Evolutionary conservation across 306 rosid species (phyloP).

Genomic region (Styphnolobium japonicum): DNA sequence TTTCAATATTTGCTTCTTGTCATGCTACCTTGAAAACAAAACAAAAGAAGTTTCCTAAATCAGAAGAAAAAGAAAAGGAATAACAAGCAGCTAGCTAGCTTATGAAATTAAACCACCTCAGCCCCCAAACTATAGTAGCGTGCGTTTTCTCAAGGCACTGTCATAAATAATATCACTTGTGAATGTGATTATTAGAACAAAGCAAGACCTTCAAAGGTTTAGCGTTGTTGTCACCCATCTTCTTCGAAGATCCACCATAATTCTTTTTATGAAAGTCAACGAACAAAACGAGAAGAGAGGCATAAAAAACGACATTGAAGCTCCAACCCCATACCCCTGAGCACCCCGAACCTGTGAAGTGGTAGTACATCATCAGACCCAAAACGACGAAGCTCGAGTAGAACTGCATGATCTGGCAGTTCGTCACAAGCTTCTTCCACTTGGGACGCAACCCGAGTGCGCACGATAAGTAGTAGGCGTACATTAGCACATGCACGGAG

Average conservation of each 20-base stretch:
- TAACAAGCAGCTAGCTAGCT: background rate
- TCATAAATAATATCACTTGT: no score
- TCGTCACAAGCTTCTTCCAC: slow-evolving; percentile 74
- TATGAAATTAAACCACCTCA: no score
- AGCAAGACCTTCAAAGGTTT: background rate
- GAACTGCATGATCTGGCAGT: slow-evolving; percentile 68
- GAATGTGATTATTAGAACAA: background rate
- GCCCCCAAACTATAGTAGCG: no score
- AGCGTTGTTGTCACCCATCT: background rate
- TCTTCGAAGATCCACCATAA: slow-evolving; percentile 29
- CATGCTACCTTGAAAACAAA: background rate
- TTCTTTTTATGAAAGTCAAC: slow-evolving; percentile 61
- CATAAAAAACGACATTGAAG: slow-evolving; percentile 62
- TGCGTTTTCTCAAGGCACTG: no score
- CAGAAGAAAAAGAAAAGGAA: background rate
- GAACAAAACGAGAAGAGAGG: slow-evolving; percentile 64
- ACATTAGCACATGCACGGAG: slow-evolving; percentile 75
- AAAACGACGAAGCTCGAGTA: slow-evolving; percentile 51
- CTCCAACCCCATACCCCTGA: slow-evolving; percentile 72
- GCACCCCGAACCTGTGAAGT: slow-evolving; percentile 63
- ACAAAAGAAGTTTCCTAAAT: background rate
- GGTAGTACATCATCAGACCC: slow-evolving; percentile 49
- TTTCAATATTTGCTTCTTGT: background rate
- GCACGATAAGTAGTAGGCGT: slow-evolving; percentile 67
- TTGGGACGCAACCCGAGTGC: slow-evolving; percentile 58